Evolutionary conservation across 2,329 filamentous ascomycete genomes (phyloP).

Genomic region (Phoma sp.): DNA sequence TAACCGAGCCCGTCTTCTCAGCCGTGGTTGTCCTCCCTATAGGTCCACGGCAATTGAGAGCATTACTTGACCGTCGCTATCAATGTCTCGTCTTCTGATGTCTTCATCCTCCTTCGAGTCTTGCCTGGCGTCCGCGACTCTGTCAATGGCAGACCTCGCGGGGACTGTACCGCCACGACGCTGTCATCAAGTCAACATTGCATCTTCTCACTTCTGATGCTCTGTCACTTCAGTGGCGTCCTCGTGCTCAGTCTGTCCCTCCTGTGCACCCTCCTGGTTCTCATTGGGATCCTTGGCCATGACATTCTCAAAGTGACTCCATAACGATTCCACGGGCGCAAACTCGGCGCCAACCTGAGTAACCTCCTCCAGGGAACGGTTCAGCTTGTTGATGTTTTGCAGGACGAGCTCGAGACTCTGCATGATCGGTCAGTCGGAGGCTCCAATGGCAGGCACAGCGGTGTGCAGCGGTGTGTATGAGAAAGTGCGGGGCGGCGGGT

Average conservation of each 20-base stretch:
- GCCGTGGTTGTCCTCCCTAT: neutral
- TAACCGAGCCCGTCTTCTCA: neutral
- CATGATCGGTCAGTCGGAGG: slow-evolving; percentile 3
- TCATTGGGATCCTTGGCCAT: slow-evolving; percentile 75
- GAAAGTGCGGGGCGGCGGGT: slow-evolving; percentile 6
- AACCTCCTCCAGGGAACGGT: slow-evolving; percentile 88
- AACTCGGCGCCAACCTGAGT: slow-evolving; percentile 97
- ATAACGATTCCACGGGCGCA: slow-evolving; percentile 92
- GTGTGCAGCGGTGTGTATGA: slow-evolving; percentile 41
- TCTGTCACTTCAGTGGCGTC: slow-evolving; percentile 29
- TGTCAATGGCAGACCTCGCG: neutral
- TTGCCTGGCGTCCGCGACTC: neutral
- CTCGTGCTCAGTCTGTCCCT: slow-evolving; percentile 31
- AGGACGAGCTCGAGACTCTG: slow-evolving; percentile 84
- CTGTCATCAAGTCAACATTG: neutral
- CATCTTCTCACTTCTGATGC: slow-evolving; percentile 23
- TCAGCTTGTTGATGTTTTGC: slow-evolving; percentile 94
- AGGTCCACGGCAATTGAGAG: neutral
- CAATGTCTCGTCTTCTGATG: neutral
- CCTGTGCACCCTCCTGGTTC: slow-evolving; percentile 27
- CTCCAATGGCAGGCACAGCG: neutral
- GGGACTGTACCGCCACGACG: neutral
- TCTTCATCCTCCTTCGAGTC: neutral
- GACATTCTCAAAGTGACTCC: slow-evolving; percentile 96
- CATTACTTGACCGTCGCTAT: no score